Conservation (phyloP, 1,139 yeast species). For the Debaryomyces coudertii region DNA sequence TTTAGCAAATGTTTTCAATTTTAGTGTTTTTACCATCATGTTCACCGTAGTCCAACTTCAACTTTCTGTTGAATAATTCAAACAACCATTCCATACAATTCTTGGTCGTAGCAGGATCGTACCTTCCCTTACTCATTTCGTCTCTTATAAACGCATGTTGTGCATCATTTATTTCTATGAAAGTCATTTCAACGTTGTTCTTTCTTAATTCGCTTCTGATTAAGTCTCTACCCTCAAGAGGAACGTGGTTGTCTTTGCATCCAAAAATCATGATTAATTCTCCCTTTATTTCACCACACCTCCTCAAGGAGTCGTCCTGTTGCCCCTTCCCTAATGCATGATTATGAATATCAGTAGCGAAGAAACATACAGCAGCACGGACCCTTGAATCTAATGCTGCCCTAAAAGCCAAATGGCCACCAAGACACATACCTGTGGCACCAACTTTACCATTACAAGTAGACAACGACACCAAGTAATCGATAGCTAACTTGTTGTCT, state of each 20-base stretch:
- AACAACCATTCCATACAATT: constrained; percentile 67
- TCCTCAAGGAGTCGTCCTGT: constrained; percentile 64
- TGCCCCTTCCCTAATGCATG: constrained; percentile 64
- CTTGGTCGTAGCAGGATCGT: constrained; percentile 74
- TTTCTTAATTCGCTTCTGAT: constrained; percentile 66
- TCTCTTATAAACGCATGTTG: constrained; percentile 86
- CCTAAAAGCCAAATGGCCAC: constrained; percentile 81
- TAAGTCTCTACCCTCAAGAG: constrained; percentile 74
- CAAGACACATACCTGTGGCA: constrained; percentile 86
- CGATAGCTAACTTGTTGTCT: constrained; percentile 66
- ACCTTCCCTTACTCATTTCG: constrained; percentile 76
- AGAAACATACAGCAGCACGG: constrained; percentile 71
- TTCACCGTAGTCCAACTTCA: constrained; percentile 70
- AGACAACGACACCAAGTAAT: constrained; percentile 56
- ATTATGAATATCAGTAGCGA: constrained; percentile 79
- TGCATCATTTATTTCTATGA: constrained; percentile 72
- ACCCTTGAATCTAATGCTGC: constrained; percentile 69
- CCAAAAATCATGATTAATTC: constrained; percentile 76
- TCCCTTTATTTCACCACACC: constrained; percentile 57
- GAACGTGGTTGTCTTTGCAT: constrained; percentile 78
- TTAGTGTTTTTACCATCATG: constrained; percentile 51
- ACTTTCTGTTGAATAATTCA: constrained; percentile 70
- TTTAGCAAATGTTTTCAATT: constrained; percentile 66
- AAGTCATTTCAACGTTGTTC: constrained; percentile 63
- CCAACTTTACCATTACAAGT: constrained; percentile 78